Evolutionary conservation across 208 protist genomes (phyloP), one percentile per base, ranked within the genome.

Genomic region (Trypanosoma lewisi): DNA sequence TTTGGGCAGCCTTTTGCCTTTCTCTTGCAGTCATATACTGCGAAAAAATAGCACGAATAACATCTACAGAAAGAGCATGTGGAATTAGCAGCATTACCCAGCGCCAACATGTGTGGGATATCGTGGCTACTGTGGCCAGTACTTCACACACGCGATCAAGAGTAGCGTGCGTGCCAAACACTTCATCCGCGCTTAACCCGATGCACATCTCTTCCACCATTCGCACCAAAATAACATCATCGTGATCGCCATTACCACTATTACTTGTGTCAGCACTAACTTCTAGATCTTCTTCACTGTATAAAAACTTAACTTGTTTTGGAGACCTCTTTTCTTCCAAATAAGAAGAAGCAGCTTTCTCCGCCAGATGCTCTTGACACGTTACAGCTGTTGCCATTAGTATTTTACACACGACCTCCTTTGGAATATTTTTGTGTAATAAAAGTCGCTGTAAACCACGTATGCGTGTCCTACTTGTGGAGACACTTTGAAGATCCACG

Each of bases 201-300:
- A 89, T 12, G 37, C 74, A 80, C n/a, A 83, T 69, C 3, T 44
- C 64, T 64, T 88, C 82, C 11, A 87, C 55, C 30, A 78, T 25
- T 1, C 27, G 4, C 37, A 69, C 66, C 14, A 85, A 59, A 21
- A 68, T 44, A 17, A 73, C 8, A 5, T 54, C 59, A n/a, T 37
- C 42, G n/a, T 45, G 34, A n/a, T 30, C 25, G 7, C 41, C n/a
- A n/a, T n/a, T n/a, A n/a, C n/a, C n/a, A n/a, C n/a, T n/a, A n/a
- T n/a, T n/a, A n/a, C n/a, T n/a, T n/a, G n/a, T 33, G 9, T 21
- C 33, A 23, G 47, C 33, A 11, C 52, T 42, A 17, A 17, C 31
- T 17, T 41, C 27, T 14, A 34, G 27, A 44, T 39, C 37, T 16
- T 44, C 34, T 16, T 14, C 2, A 27, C 21, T 45, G n/a, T 39